Conservation (phyloP, 2,329 filamentous ascomycete genomes). For the Lachnellula willkommii region DNA sequence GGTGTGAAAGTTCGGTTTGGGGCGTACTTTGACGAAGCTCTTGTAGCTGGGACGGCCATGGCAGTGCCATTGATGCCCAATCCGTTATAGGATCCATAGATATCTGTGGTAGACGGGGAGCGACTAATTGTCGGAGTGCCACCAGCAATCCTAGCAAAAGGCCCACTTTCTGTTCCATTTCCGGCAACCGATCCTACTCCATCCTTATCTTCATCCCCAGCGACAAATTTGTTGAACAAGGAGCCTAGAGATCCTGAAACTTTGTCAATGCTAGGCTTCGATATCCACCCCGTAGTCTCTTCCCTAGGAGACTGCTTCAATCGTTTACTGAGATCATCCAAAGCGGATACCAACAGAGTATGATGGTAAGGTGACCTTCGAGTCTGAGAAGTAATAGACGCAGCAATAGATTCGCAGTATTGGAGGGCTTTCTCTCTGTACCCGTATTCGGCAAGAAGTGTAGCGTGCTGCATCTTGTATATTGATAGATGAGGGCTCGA, state of each 20-base stretch:
- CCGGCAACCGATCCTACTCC: constrained; percentile 53
- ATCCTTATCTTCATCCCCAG: constrained; percentile 74
- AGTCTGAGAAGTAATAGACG: constrained; percentile 72
- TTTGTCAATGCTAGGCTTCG: constrained; percentile 92
- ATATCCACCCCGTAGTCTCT: constrained; percentile 79
- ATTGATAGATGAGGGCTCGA: constrained; percentile 76
- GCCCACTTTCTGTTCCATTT: constrained; percentile 58
- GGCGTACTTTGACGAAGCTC: constrained; percentile 29
- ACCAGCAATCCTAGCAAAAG: constrained; percentile 77
- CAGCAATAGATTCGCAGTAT: constrained; percentile 81
- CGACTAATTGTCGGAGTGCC: constrained; percentile 70
- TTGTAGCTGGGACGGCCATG: constrained; percentile 15
- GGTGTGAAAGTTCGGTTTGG: constrained; percentile 25
- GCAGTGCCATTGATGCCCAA: constrained; percentile 27
- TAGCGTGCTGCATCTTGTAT: constrained; percentile 88
- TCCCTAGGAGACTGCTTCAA: constrained; percentile 83
- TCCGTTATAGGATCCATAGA: constrained; percentile 43
- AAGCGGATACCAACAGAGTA: constrained; percentile 61
- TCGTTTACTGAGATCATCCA: constrained; percentile 79
- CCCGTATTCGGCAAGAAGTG: constrained; percentile 77
- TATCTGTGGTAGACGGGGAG: constrained; percentile 69
- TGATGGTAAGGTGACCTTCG: constrained; percentile 85
- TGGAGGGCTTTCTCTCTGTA: constrained; percentile 75
- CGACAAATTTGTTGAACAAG: constrained; percentile 93
- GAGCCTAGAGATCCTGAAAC: constrained; percentile 87